Evolutionary conservation across 2,329 filamentous ascomycete genomes (phyloP), one percentile per base, ranked within the genome.

Genomic region (Pseudocercospora cruenta): DNA sequence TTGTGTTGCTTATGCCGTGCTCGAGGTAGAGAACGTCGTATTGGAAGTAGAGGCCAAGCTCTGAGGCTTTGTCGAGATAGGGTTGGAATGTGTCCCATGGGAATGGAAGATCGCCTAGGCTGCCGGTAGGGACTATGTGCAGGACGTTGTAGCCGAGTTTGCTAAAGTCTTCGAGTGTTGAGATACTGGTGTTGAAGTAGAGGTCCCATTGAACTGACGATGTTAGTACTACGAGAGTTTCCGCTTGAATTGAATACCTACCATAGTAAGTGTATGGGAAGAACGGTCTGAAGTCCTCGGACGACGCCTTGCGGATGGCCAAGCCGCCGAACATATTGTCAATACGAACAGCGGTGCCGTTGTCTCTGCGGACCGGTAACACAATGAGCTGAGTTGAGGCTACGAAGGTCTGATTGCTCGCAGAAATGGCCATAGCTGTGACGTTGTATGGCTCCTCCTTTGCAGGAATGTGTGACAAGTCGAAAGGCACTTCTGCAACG

Each of bases 231-330:
- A 3, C 26, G 6, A 3, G 26, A 3, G 6, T 26, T 26, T 6
- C 6, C 26, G 6, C 6, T 26, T 3, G 26, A 26, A n/a, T n/a
- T 26, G 3, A 19, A n/a, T 10, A 19, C 59, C 2, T n/a, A 61
- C 59, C 78, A 67, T 83, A 84, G 69, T 79, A 82, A 0, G 80
- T 80, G 64, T 81, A 81, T 0, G 82, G 82, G 24, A 83, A 79
- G 10, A 84, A 63, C 0, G 78, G 67, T 19, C 76, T 78, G 78
- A 78, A 81, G 19, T 60, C 57, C 6, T 61, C 61, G 1, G 65
- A 58, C 16, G 71, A 70, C 33, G 75, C 75, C 61, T 79, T 78
- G 49, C 78, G 77, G 0, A 82, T 75, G 3, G 78, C 71, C 4
- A 84, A 76, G 12, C 80, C 82, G 14, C 82, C 81, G 63, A 80